Conservation (phyloP, 768 basidiomycete species). For the Dentipellis fragilis region DNA sequence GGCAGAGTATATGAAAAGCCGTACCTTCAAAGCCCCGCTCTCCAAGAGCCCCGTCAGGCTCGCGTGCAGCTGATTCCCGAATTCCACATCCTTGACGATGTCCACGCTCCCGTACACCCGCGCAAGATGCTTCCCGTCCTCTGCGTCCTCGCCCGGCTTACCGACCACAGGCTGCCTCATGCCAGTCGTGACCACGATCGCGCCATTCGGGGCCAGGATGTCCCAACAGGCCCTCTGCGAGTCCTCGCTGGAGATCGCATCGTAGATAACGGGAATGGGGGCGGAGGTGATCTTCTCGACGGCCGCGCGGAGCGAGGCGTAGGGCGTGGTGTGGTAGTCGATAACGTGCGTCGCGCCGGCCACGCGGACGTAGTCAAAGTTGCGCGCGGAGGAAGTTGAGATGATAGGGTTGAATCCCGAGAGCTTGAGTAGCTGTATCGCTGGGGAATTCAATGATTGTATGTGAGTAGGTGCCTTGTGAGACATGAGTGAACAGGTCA, state of each 20-base stretch:
- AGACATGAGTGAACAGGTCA: not conserved
- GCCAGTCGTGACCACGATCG: conserved; percentile 2
- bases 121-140: not conserved
- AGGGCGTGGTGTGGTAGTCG: conserved; percentile 9
- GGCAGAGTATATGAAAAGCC: not conserved
- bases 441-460: not conserved
- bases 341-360: conserved; percentile 14
- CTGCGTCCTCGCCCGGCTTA: not conserved
- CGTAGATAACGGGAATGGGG: conserved; percentile 7
- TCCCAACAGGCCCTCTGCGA: conserved; percentile 11
- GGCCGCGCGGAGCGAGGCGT: conserved; percentile 2
- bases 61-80: conserved; percentile 3
- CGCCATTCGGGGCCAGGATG: conserved; percentile 8
- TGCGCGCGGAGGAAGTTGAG: conserved; percentile 9
- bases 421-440: conserved; percentile 12
- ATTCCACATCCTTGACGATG: not conserved
- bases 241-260: conserved; percentile 9
- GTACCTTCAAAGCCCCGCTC: conserved; percentile 7
- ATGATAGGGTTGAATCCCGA: conserved; percentile 13
- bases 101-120: not conserved
- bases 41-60: conserved; percentile 1
- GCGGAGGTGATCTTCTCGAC: conserved; percentile 8
- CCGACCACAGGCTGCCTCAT: not conserved
- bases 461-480: not conserved
- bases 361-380: conserved; percentile 3